Evolutionary conservation across 1,139 yeast species (phyloP).

Genomic region (Yamadazyma conglobata): DNA sequence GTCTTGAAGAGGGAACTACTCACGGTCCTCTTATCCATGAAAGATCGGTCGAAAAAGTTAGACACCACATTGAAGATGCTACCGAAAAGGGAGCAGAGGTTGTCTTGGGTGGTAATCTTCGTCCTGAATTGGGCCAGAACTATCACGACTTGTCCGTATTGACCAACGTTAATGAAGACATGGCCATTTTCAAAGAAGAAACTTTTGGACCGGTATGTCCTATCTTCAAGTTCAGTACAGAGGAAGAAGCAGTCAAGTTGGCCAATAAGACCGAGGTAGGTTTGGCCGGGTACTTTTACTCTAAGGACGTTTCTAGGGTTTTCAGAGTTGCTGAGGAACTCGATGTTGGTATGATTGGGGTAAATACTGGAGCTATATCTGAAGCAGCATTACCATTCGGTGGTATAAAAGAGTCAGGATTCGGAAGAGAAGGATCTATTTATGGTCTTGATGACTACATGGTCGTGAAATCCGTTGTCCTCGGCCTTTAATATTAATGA

Average conservation of each 20-base stretch:
- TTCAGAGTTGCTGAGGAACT: slow-evolving; percentile 47
- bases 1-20: slow-evolving; percentile 60
- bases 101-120: slow-evolving; percentile 60
- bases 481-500: slow-evolving; percentile 15
- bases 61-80: slow-evolving; percentile 72
- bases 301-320: slow-evolving; percentile 47
- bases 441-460: slow-evolving; percentile 43
- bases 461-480: slow-evolving; percentile 26
- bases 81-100: slow-evolving; percentile 65
- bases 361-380: slow-evolving; percentile 42
- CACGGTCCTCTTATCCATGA: slow-evolving; percentile 83
- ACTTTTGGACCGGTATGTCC: slow-evolving; percentile 93
- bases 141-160: slow-evolving; percentile 78
- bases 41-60: slow-evolving; percentile 65
- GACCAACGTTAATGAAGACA: slow-evolving; percentile 58
- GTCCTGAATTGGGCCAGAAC: slow-evolving; percentile 65
- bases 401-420: slow-evolving; percentile 44
- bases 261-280: slow-evolving; percentile 64
- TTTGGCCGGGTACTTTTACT: slow-evolving; percentile 44
- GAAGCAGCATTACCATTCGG: slow-evolving; percentile 49
- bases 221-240: slow-evolving; percentile 57
- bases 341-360: slow-evolving; percentile 48
- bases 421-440: slow-evolving; percentile 48
- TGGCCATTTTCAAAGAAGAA: slow-evolving; percentile 68
- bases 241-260: slow-evolving; percentile 62